phyloP scores from a whole-genome alignment of 2,329 filamentous ascomycete genomes.

The Cercospora beticola region DNA sequence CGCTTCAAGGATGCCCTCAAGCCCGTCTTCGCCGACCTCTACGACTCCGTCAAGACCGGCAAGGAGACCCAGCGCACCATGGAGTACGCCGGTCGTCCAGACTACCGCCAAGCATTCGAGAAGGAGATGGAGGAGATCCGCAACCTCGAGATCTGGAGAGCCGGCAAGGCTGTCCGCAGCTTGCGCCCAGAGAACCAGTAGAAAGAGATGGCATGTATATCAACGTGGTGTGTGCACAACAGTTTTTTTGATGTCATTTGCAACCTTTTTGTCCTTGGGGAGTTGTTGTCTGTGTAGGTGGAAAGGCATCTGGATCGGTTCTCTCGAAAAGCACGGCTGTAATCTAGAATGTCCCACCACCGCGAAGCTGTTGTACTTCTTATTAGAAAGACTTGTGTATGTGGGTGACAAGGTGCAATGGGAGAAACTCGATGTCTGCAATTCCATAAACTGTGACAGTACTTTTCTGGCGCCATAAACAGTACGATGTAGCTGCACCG shows the following conservation, averaged over 20 bases:
- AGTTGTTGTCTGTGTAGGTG: slow-evolving; percentile 3
- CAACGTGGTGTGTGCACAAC: not conserved
- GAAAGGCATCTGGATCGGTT: not conserved
- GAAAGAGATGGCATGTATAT: slow-evolving; percentile 8
- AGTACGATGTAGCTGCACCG: not conserved
- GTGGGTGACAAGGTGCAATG: not conserved
- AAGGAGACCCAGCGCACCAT: slow-evolving; percentile 94
- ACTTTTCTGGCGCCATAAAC: not conserved
- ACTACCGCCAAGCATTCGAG: slow-evolving; percentile 98
- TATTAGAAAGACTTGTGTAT: not conserved
- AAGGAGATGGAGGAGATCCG: slow-evolving; percentile 98
- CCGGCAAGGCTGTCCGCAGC: slow-evolving; percentile 88
- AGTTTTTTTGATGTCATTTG: not conserved
- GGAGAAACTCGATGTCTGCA: not conserved
- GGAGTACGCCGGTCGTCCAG: slow-evolving; percentile 91
- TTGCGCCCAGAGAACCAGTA: slow-evolving; percentile 41
- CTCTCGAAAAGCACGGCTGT: slow-evolving; percentile 8
- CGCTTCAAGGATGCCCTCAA: slow-evolving; percentile 98
- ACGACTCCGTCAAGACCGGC: slow-evolving; percentile 87
- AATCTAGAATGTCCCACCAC: not conserved
- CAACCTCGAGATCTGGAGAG: slow-evolving; percentile 97
- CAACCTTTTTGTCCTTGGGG: not conserved
- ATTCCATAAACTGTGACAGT: not conserved
- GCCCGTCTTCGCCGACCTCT: slow-evolving; percentile 97
- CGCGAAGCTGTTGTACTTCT: slow-evolving; percentile 1